Evolutionary conservation across 805 yeast species (phyloP).

Genomic region (Scheffersomyces lignosus): DNA sequence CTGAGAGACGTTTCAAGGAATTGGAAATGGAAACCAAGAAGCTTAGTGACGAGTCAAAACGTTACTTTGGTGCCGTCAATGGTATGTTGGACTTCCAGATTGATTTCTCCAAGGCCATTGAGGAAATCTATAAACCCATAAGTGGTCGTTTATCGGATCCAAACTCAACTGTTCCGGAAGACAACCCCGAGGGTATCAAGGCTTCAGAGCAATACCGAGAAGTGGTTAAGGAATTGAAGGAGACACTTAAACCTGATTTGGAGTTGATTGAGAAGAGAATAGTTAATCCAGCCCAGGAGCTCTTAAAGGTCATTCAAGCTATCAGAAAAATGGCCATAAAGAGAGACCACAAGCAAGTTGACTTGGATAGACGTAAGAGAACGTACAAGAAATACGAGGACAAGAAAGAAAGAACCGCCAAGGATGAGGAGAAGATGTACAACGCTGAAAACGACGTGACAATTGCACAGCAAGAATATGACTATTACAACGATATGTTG

Average conservation of each 20-base stretch:
- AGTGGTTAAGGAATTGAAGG: slow-evolving; percentile 83
- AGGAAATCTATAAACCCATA: slow-evolving; percentile 94
- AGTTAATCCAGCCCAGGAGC: slow-evolving; percentile 88
- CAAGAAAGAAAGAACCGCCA: slow-evolving; percentile 79
- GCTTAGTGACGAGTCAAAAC: slow-evolving; percentile 82
- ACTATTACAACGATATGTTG: slow-evolving; percentile 92
- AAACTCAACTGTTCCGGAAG: slow-evolving; percentile 80
- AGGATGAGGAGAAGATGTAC: slow-evolving; percentile 90
- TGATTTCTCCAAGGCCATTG: slow-evolving; percentile 93
- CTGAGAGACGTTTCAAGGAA: slow-evolving; percentile 94
- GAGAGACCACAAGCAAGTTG: slow-evolving; percentile 93
- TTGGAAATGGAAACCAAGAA: slow-evolving; percentile 87
- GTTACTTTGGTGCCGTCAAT: slow-evolving; percentile 88
- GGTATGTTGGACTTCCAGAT: slow-evolving; percentile 93
- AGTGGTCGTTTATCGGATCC: slow-evolving; percentile 92
- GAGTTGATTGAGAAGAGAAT: slow-evolving; percentile 88
- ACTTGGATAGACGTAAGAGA: slow-evolving; percentile 81
- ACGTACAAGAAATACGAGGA: slow-evolving; percentile 69
- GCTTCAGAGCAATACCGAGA: slow-evolving; percentile 92
- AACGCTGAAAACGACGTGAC: slow-evolving; percentile 86
- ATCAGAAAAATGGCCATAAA: slow-evolving; percentile 94
- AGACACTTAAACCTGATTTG: slow-evolving; percentile 85
- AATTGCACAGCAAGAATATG: slow-evolving; percentile 92
- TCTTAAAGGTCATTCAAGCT: slow-evolving; percentile 74
- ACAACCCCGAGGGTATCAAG: slow-evolving; percentile 93